A percentile compares a stretch with the other conserved stretches of the same genome.
phyloP scores from a whole-genome alignment of 1,284 basidiomycete species.

The Cryptococcus sp. region DNA sequence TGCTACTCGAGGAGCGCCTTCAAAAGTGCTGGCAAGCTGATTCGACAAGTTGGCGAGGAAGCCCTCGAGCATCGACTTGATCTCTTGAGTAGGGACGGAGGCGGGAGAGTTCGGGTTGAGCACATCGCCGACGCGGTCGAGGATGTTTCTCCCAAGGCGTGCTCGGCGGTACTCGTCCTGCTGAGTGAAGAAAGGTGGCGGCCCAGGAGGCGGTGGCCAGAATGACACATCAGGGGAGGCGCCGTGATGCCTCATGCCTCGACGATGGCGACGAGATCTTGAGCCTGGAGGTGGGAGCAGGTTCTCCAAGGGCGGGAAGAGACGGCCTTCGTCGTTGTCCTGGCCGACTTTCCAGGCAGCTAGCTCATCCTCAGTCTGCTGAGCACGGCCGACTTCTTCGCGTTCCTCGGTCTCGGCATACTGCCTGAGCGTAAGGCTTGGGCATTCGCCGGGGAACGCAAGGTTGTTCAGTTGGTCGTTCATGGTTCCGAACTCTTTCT shows the following conservation, averaged over 20 bases:
- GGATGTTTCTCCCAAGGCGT: conserved; percentile 23
- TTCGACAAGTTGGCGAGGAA: conserved; percentile 51
- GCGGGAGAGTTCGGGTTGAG: conserved; percentile 22
- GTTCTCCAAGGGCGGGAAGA: conserved; percentile 46
- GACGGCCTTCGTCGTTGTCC: conserved; percentile 21
- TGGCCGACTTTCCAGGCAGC: conserved; percentile 39
- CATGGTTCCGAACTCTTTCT: conserved; percentile 23
- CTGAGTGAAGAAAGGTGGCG: conserved; percentile 3
- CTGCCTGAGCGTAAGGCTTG: conserved; percentile 24
- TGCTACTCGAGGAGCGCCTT: conserved; percentile 28
- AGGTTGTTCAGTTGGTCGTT: conserved; percentile 34
- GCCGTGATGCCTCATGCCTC: conserved; percentile 8
- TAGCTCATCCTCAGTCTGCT: conserved; percentile 42
- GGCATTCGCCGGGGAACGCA: conserved; percentile 12
- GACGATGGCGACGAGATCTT: conserved; percentile 11
- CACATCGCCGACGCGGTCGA: conserved; percentile 32
- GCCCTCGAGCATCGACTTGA: conserved; percentile 47
- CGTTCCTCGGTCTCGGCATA: conserved; percentile 32
- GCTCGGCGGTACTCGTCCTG: conserved; percentile 2
- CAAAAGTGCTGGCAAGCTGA: conserved; percentile 48
- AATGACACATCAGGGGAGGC: conserved; percentile 7
- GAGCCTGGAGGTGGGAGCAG: conserved; percentile 26
- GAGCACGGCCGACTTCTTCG: conserved; percentile 25
- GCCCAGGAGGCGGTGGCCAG: conserved; percentile 9
- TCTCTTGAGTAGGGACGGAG: conserved; percentile 40